Evolutionary conservation across 345 rosid species (phyloP), one percentile per base, ranked within the genome.

Genomic region (Eucalyptus globulus): DNA sequence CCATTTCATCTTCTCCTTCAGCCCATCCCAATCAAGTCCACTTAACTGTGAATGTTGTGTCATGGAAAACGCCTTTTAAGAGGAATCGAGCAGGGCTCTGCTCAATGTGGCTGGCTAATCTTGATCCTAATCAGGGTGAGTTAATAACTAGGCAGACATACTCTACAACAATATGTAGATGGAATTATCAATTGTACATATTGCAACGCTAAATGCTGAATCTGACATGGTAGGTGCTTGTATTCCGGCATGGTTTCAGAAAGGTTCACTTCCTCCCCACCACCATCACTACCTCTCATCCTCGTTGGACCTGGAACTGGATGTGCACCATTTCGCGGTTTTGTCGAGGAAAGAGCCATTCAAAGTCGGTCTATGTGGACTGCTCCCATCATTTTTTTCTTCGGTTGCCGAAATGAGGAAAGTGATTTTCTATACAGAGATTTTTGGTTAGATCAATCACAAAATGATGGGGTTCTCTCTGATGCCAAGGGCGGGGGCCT

Each of bases 251-350:
- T 97, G 99, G 99, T 94, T 95, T 89, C 95, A 92, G 69, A 95
- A 95, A 88, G 99, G 99, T 88, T 93, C 92, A 26, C 96, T 98
- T 88, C 98, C 97, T 92, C 88, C 94, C 98, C 99, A 50, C 91
- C 95, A 26, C 93, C 94, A 86, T 94, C 95, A 11, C 92, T 93
- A 88, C 99, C 99, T 86, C 95, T 97, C 90, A 93, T 98, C 86
- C 95, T 97, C 49, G 86, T 97, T 24, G 99, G 98, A 88, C 99
- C 99, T 2, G 99, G 99, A 89, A 97, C 99, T 11, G 99, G 99
- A 45, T 98, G 99, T 92, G 99, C 99, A 14, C 99, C 99, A 22
- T 98, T 98, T 90, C 97, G 93, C 56, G 99, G 99, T 88, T 98
- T 97, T 53, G 50, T 98, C 8, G 99, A 95, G 80, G 99, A 97